phyloP scores from a whole-genome alignment of 805 yeast genomes.

The Saccharomycopsis sp. region DNA sequence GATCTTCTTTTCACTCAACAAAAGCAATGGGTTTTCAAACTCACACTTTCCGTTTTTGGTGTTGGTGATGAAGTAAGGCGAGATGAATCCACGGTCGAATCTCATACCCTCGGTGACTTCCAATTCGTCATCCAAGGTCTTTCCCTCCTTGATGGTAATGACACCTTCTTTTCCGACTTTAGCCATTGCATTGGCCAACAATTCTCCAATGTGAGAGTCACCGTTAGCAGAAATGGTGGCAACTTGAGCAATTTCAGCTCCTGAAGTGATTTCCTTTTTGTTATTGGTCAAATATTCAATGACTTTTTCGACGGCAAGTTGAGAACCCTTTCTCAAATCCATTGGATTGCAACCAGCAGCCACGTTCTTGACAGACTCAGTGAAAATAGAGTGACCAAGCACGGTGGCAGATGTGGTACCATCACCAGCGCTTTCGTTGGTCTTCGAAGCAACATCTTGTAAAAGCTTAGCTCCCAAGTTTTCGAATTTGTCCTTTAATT shows the following conservation, averaged over 20 bases:
- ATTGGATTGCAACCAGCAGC: constrained; percentile 99
- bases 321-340: constrained; percentile 96
- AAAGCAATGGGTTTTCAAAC: constrained; percentile 84
- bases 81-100: constrained; percentile 94
- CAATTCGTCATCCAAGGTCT: constrained; percentile 91
- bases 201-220: constrained; percentile 82
- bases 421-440: constrained; percentile 97
- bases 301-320: constrained; percentile 92
- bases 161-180: constrained; percentile 99
- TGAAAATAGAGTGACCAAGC: constrained; percentile 89
- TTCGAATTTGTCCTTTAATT: constrained; percentile 83
- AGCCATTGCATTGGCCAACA: constrained; percentile 94
- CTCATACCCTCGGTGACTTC: constrained; percentile 98
- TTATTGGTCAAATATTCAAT: constrained; percentile 75
- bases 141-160: constrained; percentile 95
- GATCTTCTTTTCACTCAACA: constrained; percentile 89
- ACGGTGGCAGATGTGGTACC: constrained; percentile 98
- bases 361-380: constrained; percentile 92
- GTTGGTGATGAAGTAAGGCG: constrained; percentile 94
- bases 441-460: constrained; percentile 95
- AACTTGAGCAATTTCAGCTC: constrained; percentile 94
- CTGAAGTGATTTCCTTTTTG: constrained; percentile 89
- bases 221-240: constrained; percentile 98
- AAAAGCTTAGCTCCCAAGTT: constrained; percentile 92
- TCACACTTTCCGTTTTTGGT: constrained; percentile 90